A percentile compares a stretch with the other conserved stretches of the same genome.
Conservation (phyloP, 2,329 filamentous ascomycete genomes). For the Nothophaeocryptopus gaeumannii region DNA sequence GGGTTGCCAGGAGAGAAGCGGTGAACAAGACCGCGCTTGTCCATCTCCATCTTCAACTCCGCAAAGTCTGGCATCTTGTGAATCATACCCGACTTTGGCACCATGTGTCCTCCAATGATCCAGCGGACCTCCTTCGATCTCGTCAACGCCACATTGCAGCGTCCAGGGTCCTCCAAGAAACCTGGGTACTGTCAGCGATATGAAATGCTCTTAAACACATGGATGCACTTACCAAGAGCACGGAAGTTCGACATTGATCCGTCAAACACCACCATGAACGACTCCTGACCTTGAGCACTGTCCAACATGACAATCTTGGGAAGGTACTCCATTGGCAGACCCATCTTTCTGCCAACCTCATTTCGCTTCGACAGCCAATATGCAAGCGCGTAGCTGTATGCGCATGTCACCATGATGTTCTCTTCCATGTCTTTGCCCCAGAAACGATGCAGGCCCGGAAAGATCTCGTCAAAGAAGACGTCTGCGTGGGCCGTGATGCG, state of each 20-base stretch:
- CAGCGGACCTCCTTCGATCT: conserved; percentile 23
- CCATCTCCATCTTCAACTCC: not conserved
- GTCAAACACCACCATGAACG: conserved; percentile 22
- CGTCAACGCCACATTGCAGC: conserved; percentile 23
- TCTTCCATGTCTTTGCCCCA: conserved; percentile 14
- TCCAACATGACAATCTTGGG: conserved; percentile 18
- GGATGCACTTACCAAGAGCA: too few relatives aligned
- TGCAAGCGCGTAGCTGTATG: conserved; percentile 12
- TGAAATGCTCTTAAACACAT: not conserved
- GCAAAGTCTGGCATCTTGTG: not conserved
- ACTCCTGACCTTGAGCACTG: conserved; percentile 17
- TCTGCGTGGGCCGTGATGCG: conserved; percentile 14
- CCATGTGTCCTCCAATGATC: conserved; percentile 22
- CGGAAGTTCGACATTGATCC: conserved; percentile 2
- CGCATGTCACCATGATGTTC: conserved; percentile 20
- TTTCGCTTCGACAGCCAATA: not conserved
- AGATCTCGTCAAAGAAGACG: conserved; percentile 19
- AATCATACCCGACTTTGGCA: too few relatives aligned
- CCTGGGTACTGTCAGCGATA: not conserved
- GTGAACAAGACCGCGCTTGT: not conserved
- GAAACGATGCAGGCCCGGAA: conserved; percentile 11
- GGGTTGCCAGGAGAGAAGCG: too few relatives aligned
- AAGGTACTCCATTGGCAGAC: conserved; percentile 2
- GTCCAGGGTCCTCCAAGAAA: conserved; percentile 19
- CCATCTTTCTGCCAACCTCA: not conserved